Base-by-base conservation (phyloP, 305 asterid species). In the Withania somnifera region DNA sequence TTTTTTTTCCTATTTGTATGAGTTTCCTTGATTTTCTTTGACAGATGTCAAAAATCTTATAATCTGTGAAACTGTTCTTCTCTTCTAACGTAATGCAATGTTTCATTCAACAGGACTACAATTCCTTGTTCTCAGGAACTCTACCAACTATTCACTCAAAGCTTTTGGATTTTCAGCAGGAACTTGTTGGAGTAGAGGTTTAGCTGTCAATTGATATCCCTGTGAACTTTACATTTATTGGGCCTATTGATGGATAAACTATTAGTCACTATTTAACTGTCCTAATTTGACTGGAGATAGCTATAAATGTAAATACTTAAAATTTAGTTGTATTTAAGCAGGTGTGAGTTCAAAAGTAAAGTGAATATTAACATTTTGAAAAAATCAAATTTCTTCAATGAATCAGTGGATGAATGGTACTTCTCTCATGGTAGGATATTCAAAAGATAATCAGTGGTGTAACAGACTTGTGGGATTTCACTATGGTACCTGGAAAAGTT, bases 141-240 rank as follows among this genome's bases (percentile, higher is more conserved):
- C 90, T 86, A 84, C 86, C 93, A 78, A 91, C 98, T 66, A 93
- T 91, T 71, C 94, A 96, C 87, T 84, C 89, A 11, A 92, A 89
- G 88, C 97, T 96, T 81, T 91, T 93, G 81, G 89, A 91, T 83
- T 93, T 94, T 89, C 98, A 96, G 79, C 87, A 88, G 84, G 89
- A 90, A 67, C 95, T 93, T 83, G 86, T 90, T 52, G 84, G 89
- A 40, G 84, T 90, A 82, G 94, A 94, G 98, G 99, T 95, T 77
- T 69, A 50, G 50, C 26, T 32, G 15, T 47, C 60, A 50, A 8
- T 75, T 64, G 42, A 75, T 79, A 68, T 64, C 63, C 47, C 38
- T 63, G 32, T 38, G 79, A 75, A 50, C 56, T 52, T 64, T 40
- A 76, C 78, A 58, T 77, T 75, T 51, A 7, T 61, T 73, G 60